Conservation (phyloP, 805 yeast species). For the Kluyveromyces wickerhamii region DNA sequence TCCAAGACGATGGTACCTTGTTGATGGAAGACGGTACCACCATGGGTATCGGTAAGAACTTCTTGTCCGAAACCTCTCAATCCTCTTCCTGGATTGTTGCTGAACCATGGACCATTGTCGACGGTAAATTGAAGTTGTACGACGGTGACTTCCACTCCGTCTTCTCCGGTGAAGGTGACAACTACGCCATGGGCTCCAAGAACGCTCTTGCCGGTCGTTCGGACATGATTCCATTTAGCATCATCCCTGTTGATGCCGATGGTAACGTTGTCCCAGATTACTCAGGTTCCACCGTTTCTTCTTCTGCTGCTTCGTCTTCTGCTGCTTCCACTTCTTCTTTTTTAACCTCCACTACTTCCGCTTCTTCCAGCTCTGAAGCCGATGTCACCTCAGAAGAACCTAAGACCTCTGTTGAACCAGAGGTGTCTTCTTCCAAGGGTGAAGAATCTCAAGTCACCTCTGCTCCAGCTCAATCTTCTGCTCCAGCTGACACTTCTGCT, state of each 20-base stretch:
- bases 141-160: background rate
- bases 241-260: background rate
- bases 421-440: too few relatives aligned
- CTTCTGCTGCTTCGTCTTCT: background rate
- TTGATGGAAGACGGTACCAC: background rate
- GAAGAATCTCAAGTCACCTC: background rate
- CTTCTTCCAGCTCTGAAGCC: background rate
- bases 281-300: background rate
- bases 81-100: slow-evolving; percentile 1
- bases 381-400: background rate
- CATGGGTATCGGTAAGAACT: slow-evolving; percentile 1
- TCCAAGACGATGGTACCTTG: slow-evolving; percentile 2
- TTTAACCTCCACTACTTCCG: slow-evolving; percentile 2
- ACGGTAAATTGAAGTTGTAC: background rate
- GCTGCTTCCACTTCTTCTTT: background rate
- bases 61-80: background rate
- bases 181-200: background rate
- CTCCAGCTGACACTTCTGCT: background rate
- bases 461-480: background rate
- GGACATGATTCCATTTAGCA: background rate
- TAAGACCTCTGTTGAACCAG: background rate
- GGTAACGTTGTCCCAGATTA: slow-evolving; percentile 1
- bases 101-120: slow-evolving; percentile 1
- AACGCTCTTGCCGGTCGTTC: slow-evolving; percentile 2
- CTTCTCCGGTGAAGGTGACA: background rate